Evolutionary conservation across 2,329 filamentous ascomycete genomes (phyloP).

Genomic region (Penicillium sp.): DNA sequence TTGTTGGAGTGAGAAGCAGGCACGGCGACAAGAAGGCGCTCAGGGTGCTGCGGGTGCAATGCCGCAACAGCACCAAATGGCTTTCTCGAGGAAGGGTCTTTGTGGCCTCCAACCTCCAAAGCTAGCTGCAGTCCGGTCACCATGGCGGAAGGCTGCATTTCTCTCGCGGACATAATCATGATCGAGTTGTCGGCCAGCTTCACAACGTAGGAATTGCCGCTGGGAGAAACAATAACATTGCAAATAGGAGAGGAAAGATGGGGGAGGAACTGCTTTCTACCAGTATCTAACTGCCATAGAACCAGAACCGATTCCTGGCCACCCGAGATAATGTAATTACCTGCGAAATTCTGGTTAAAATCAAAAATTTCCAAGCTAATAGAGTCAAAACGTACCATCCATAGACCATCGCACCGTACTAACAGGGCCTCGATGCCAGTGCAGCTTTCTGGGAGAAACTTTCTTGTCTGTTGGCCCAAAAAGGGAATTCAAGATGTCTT

Average conservation of each 20-base stretch:
- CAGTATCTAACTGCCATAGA: conserved; percentile 89
- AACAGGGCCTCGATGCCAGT: conserved; percentile 88
- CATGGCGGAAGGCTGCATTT: conserved; percentile 79
- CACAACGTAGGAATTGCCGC: conserved; percentile 76
- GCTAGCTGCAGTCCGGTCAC: conserved; percentile 73
- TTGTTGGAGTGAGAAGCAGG: conserved; percentile 48
- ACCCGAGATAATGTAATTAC: conserved; percentile 91
- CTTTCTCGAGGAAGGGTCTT: conserved; percentile 34
- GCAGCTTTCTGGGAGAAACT: conserved; percentile 63
- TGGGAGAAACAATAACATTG: conserved; percentile 76
- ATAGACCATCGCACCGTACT: conserved; percentile 85
- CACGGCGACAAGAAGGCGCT: conserved; percentile 67
- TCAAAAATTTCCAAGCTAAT: no score
- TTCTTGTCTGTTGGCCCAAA: conserved; percentile 27
- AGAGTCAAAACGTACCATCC: conserved; percentile 62
- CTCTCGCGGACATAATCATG: conserved; percentile 85
- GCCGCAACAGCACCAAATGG: conserved; percentile 50
- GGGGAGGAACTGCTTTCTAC: conserved; percentile 78
- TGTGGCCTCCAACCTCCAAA: conserved; percentile 51
- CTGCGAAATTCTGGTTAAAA: conserved; percentile 48
- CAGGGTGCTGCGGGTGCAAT: conserved; percentile 61
- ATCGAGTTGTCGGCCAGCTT: conserved; percentile 89
- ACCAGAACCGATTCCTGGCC: conserved; percentile 86
- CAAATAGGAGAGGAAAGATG: conserved; percentile 84
- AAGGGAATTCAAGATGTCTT: conserved; percentile 59